Base-by-base conservation (phyloP, 345 rosid species). In the Heritiera fomes region DNA sequence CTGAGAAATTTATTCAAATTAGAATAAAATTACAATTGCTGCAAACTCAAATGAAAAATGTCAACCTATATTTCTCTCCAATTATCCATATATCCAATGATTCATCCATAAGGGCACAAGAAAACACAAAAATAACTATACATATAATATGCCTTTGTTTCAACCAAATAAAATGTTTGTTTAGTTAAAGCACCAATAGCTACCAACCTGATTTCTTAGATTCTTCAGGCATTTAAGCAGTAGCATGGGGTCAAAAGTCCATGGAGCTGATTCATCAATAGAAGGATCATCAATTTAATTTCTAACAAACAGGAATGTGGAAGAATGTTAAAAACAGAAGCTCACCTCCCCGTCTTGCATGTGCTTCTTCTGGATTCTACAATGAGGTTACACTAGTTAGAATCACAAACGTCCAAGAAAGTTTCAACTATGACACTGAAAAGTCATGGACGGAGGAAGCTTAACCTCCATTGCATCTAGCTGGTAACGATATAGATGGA, bases 341-440 rank as follows among this genome's bases (percentile, higher is more conserved):
- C 92, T 85, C 84, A 94, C 98, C 98, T 89, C 98, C 99, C 83
- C 99, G 89, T 87, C 98, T 92, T 47, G 98, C 98, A 88, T 92
- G 98, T 20, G 98, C 98, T 90, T 92, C 97, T 83, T 89, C 85
- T 8, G 99, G 98, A 87, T 94, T 81, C 98, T 96, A 77, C 55
- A 83, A 78, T 56, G 64, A 66, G 40, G 66, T 28, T 41, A 71
- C 23, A 28, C 58, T 13, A 63, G 46, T 85, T 69, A 75, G 74
- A 32, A 73, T 38, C 46, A 53, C 32, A 72, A 68, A 7, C 13
- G n/a, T 62, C 34, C 72, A 17, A 52, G 61, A 53, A 52, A 75
- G 34, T 5, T 52, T 76, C 66, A 56, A 59, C 55, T 30, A 77
- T 4, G 58, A 78, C 67, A 12, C 50, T 62, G 13, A 23, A 13